Evolutionary conservation across 2,329 filamentous ascomycete species (phyloP).

Genomic region (Penicillium sp.): DNA sequence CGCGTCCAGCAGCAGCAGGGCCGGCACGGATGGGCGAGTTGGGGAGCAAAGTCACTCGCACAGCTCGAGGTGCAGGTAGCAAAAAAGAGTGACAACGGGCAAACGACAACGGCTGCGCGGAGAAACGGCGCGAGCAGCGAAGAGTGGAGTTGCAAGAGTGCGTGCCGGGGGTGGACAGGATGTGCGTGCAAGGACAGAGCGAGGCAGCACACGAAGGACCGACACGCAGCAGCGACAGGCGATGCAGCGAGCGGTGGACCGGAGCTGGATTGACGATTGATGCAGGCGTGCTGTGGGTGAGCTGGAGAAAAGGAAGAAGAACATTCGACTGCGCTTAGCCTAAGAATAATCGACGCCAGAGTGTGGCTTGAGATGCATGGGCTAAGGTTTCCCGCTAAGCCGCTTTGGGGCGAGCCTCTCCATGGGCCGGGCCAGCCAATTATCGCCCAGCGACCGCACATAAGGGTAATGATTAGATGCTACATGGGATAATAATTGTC

Average conservation of each 20-base stretch:
- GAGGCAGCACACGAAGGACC: not conserved
- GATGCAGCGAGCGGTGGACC: not conserved
- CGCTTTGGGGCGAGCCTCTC: conserved; percentile 10
- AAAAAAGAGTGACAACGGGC: not conserved
- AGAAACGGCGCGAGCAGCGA: conserved; percentile 8
- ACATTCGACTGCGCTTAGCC: not conserved
- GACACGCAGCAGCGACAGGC: not conserved
- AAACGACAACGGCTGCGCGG: conserved; percentile 7
- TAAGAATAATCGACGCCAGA: conserved; percentile 1
- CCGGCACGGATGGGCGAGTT: not conserved
- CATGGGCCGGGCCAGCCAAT: conserved; percentile 1
- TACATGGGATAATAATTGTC: not conserved
- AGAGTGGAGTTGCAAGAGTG: conserved; percentile 12
- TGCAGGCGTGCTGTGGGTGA: too few species aligned
- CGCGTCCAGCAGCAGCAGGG: not conserved
- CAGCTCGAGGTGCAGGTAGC: conserved; percentile 1
- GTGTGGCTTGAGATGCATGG: conserved; percentile 15
- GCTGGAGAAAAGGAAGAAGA: not conserved
- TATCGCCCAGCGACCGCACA: too few species aligned
- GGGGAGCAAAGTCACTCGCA: too few species aligned
- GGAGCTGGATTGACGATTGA: not conserved
- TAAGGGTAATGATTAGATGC: not conserved
- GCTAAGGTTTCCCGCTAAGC: conserved; percentile 11
- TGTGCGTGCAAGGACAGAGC: not conserved
- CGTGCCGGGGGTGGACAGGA: conserved; percentile 2